A percentile compares a stretch with the other conserved stretches of the same genome.
phyloP scores from a whole-genome alignment of 192 early-diverging fungal genomes.

The Backusella mclennaniae region DNA sequence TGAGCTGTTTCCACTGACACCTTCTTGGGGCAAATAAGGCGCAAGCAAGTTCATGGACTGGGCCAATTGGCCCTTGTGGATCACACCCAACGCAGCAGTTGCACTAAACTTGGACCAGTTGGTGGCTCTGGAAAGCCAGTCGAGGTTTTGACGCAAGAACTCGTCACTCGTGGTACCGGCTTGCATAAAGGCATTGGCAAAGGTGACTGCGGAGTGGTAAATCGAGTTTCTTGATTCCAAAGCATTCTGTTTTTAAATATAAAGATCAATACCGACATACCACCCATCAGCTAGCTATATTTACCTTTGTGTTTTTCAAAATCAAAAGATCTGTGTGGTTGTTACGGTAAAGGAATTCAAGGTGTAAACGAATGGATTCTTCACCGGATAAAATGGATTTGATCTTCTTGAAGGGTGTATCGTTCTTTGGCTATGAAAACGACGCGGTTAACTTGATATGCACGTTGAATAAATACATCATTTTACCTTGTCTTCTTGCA shows the following conservation, averaged over 20 bases:
- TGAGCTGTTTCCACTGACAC: slow-evolving; percentile 74
- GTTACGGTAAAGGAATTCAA: slow-evolving; percentile 95
- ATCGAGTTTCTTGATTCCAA: slow-evolving; percentile 90
- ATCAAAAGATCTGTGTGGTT: slow-evolving; percentile 97
- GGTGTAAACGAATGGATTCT: slow-evolving; percentile 86
- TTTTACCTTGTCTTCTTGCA: slow-evolving; percentile 53
- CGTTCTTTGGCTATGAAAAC: not conserved
- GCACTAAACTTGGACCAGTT: slow-evolving; percentile 99
- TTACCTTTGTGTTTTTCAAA: slow-evolving; percentile 86
- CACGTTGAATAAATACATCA: not conserved
- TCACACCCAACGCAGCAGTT: slow-evolving; percentile 95
- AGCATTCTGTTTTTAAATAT: slow-evolving; percentile 54
- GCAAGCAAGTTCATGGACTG: slow-evolving; percentile 79
- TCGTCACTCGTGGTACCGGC: slow-evolving; percentile 98
- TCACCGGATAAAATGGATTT: slow-evolving; percentile 85
- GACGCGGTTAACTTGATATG: not conserved
- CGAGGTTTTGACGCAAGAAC: slow-evolving; percentile 94
- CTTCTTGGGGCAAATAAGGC: slow-evolving; percentile 95
- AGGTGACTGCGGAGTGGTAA: slow-evolving; percentile 92
- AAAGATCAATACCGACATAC: no score
- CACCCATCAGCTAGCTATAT: no score
- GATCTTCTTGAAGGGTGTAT: slow-evolving; percentile 54
- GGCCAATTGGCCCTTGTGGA: slow-evolving; percentile 95
- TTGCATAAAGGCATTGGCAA: slow-evolving; percentile 98
- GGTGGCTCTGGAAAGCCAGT: slow-evolving; percentile 95